These are phyloP conservation scores for Bacterosira constricta DNA, from an alignment of 108 stramenopile genomes.

Conservation along the genomic window DNA sequence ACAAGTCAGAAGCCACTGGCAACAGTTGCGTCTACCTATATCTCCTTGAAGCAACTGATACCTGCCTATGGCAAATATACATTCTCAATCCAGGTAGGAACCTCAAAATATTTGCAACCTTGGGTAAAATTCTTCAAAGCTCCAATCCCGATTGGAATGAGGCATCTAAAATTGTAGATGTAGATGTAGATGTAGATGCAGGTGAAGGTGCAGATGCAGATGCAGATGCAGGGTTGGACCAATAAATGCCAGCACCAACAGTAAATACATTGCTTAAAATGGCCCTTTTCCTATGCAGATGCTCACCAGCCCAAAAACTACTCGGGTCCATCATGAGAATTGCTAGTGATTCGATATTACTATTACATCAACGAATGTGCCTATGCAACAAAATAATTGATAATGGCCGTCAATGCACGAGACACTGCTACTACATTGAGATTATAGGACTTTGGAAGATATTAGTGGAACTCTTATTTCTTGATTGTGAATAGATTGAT, in stretches of 20 bases:
- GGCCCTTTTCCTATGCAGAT: slow-evolving; percentile 68
- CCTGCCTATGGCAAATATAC: slow-evolving; percentile 79
- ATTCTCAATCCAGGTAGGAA: slow-evolving; percentile 54
- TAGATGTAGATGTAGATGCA: too few relatives aligned
- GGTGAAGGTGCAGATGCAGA: too few relatives aligned
- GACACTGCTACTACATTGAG: slow-evolving; percentile 47
- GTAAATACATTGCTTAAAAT: slow-evolving; percentile 71
- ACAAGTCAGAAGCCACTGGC: slow-evolving; percentile 42
- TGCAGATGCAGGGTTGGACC: slow-evolving; percentile 20
- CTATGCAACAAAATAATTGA: slow-evolving; percentile 55
- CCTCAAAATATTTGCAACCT: slow-evolving; percentile 50
- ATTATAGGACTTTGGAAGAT: slow-evolving; percentile 75
- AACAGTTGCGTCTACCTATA: slow-evolving; percentile 79
- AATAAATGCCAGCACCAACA: slow-evolving; percentile 50
- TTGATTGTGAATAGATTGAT: slow-evolving; percentile 66
- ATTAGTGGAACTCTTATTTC: slow-evolving; percentile 75
- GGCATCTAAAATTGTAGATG: slow-evolving; percentile 47
- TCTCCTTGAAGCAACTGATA: slow-evolving; percentile 65
- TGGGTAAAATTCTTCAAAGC: slow-evolving; percentile 47
- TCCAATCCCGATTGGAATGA: slow-evolving; percentile 28
- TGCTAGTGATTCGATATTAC: slow-evolving; percentile 73
- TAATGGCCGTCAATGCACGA: slow-evolving; percentile 41
- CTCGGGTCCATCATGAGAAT: slow-evolving; percentile 52
- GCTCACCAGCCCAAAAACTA: slow-evolving; percentile 67
- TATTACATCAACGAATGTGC: slow-evolving; percentile 65